Base-by-base conservation (phyloP, 164 flowering plant species). In the Echeveria elegans region DNA sequence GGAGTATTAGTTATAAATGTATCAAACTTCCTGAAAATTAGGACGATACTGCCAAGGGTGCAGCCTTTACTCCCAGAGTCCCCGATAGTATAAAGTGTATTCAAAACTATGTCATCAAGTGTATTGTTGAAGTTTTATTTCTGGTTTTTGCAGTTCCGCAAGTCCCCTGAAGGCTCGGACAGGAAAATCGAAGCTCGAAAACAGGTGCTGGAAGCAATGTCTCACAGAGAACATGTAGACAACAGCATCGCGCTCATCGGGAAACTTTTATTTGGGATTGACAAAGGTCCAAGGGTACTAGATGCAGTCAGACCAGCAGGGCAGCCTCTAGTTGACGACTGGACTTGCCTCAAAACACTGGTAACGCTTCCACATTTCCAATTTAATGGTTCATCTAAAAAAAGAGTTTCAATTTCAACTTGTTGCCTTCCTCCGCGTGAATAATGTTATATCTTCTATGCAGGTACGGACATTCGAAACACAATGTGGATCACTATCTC, bases 381-480 rank as follows among this genome's bases (percentile, higher is more conserved):
- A 61, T 16, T 30, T 30, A 36, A 36, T 30, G 64, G 1, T 31
- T n/a, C n/a, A n/a, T n/a, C n/a, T n/a, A n/a, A n/a, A n/a, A n/a
- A n/a, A n/a, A n/a, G n/a, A n/a, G n/a, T n/a, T n/a, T n/a, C n/a
- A n/a, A n/a, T n/a, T n/a, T n/a, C n/a, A n/a, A n/a, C n/a, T n/a
- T n/a, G 24, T 32, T 53, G 11, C n/a, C n/a, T n/a, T n/a, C n/a
- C n/a, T n/a, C n/a, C n/a, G n/a, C n/a, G n/a, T n/a, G n/a, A n/a
- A n/a, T 24, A 21, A 18, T 7, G 23, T 28, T 15, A 29, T 19
- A 2, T 28, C 34, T 11, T 19, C 12, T 69, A 21, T 78, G 68
- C 80, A 93, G 98, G 98, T 93, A 67, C 84, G 92, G 69, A 80
- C 86, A 18, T 93, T 82, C 68, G 98, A 89, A 81, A 74, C 78